Conservation (phyloP, 177 flowering plant genomes). For the Tripterygium wilfordii region DNA sequence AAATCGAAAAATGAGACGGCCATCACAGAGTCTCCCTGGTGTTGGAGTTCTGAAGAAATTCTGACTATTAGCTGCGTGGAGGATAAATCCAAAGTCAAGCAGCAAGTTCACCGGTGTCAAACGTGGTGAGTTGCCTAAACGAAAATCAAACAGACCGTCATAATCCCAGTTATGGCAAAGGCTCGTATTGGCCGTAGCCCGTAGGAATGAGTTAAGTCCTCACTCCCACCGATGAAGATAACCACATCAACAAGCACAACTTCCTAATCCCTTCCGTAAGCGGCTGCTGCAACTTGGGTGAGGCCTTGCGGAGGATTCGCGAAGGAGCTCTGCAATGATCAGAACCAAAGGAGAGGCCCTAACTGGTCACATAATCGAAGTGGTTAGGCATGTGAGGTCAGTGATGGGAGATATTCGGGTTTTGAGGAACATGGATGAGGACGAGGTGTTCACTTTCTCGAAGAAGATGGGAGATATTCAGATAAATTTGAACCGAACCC, state of each 20-base stretch:
- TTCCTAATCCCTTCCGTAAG: conserved; percentile 54
- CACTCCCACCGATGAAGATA: conserved; percentile 43
- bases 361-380: conserved; percentile 51
- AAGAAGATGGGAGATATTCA: conserved; percentile 50
- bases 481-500: no score
- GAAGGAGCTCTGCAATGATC: conserved; percentile 70
- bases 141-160: conserved; percentile 54
- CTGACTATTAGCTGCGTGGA: conserved; percentile 21
- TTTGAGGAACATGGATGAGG: conserved; percentile 55
- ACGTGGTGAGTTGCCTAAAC: no score
- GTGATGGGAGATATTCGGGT: conserved; percentile 63
- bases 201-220: conserved; percentile 57
- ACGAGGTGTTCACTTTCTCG: conserved; percentile 58
- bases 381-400: conserved; percentile 53
- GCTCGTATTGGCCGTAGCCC: conserved; percentile 59
- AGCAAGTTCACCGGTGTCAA: conserved; percentile 26
- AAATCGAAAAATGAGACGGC: conserved; percentile 27
- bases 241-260: conserved; percentile 62
- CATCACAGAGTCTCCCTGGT: conserved; percentile 27
- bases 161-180: conserved; percentile 69
- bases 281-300: conserved; percentile 57
- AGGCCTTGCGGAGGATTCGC: conserved; percentile 45
- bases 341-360: conserved; percentile 67
- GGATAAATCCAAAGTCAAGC: conserved; percentile 11
- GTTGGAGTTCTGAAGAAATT: conserved; percentile 19